Conservation (phyloP, 2,329 filamentous ascomycete genomes). For the Penicillium vulpinum region DNA sequence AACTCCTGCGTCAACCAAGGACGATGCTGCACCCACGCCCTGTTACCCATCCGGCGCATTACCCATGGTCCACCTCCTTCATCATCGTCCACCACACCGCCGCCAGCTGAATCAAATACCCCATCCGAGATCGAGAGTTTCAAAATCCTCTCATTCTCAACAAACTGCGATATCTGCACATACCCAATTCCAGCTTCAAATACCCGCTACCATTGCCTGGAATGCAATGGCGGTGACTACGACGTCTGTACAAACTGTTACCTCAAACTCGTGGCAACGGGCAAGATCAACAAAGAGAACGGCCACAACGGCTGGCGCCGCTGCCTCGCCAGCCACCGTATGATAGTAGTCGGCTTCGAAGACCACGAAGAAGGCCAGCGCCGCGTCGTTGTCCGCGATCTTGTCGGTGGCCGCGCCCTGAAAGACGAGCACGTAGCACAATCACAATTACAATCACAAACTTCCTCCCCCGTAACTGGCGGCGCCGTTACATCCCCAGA, state of each 20-base stretch:
- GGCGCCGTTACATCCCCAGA: conserved; percentile 33
- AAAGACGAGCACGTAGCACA: conserved; percentile 56
- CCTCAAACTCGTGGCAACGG: conserved; percentile 60
- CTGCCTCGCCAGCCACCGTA: conserved; percentile 77
- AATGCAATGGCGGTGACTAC: conserved; percentile 78
- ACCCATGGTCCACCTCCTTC: conserved; percentile 32
- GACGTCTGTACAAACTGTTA: conserved; percentile 84
- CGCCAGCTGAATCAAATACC: conserved; percentile 24
- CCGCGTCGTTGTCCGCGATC: conserved; percentile 66
- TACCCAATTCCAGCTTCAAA: conserved; percentile 68
- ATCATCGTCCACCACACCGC: conserved; percentile 4
- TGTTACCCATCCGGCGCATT: conserved; percentile 71
- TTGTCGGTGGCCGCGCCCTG: conserved; percentile 75
- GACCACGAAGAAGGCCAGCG: conserved; percentile 66
- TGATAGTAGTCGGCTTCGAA: conserved; percentile 76
- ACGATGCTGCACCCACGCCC: conserved; percentile 74
- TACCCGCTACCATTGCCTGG: conserved; percentile 76
- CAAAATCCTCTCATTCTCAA: conserved; percentile 69
- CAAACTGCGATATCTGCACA: conserved; percentile 76
- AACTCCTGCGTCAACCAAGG: conserved; percentile 83
- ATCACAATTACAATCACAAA: conserved; percentile 10
- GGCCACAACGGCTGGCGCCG: conserved; percentile 79
- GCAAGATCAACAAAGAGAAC: conserved; percentile 71
- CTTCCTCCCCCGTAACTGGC: conserved; percentile 14
- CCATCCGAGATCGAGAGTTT: conserved; percentile 54